Evolutionary conservation across 2,329 filamentous ascomycete genomes (phyloP), one percentile per base, ranked within the genome.

Genomic region (Fusarium drepaniforme): DNA sequence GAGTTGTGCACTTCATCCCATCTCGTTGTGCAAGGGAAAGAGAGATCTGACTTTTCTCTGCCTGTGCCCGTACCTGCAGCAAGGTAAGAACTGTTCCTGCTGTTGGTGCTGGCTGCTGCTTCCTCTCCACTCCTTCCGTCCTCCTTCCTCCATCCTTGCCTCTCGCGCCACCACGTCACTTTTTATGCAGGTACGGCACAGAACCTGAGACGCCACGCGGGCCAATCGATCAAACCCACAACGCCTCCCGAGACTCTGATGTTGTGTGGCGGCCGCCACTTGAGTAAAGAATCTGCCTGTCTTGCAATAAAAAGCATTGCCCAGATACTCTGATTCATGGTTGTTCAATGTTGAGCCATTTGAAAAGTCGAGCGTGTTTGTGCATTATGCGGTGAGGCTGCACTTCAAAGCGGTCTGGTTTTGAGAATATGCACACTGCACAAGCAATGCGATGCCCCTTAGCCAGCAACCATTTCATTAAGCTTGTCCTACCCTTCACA

Each of bases 151-250:
- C 21, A 46, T 37, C 28, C 28, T 21, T 37, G 11, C 35, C 21
- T 49, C 35, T 72, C 70, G 70, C 70, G 71, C 70, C 75, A 77
- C 66, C 74, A 74, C 74, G 68, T 79, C 73, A 74, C 66, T 66
- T 61, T 69, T 64, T 66, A 79, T 78, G 77, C 77, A 79, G 77
- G 77, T 79, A 79, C 77, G 56, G 70, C 67, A 53, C 75, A 74
- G 68, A 76, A 78, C 67, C 76, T 82, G 82, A 83, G 82, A 83
- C 82, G 78, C 75, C 65, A 71, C 68, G 70, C 51, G 61, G 71
- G 74, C 81, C 81, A 83, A 83, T 81, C 80, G 75, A 75, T 65
- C 38, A 33, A 40, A 56, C 62, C 58, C 64, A 63, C 56, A 37
- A 64, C 64, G 56, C 66, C 51, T 58, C 65, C 76, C 73, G 70